A percentile compares a stretch with the other conserved stretches of the same genome.
Evolutionary conservation across 2,329 filamentous ascomycete species (phyloP).

Genomic region (Colletotrichum sp.): DNA sequence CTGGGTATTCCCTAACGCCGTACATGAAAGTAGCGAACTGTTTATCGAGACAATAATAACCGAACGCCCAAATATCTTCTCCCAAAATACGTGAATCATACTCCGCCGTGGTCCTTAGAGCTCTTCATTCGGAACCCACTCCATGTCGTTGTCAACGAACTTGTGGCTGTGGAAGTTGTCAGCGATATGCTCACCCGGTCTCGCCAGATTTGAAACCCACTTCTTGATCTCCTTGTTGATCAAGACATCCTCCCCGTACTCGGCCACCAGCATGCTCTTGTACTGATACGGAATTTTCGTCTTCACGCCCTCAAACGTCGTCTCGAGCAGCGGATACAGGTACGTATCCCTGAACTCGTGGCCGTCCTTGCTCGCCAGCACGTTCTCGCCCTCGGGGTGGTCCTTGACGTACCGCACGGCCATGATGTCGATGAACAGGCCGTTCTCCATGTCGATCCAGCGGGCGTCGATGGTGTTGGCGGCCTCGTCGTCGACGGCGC

Average conservation of each 20-base stretch:
- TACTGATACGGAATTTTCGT: slow-evolving; percentile 71
- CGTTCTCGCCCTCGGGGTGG: slow-evolving; percentile 46
- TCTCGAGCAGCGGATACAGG: slow-evolving; percentile 73
- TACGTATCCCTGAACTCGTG: slow-evolving; percentile 61
- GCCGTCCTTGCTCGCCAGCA: slow-evolving; percentile 56
- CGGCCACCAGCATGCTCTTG: slow-evolving; percentile 60
- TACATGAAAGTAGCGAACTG: neutral
- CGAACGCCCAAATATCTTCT: neutral
- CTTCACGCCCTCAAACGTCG: slow-evolving; percentile 69
- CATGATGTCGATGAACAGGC: slow-evolving; percentile 57
- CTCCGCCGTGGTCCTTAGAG: neutral
- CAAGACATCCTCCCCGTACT: slow-evolving; percentile 61
- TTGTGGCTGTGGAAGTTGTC: slow-evolving; percentile 36
- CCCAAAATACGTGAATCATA: neutral
- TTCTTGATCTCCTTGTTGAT: slow-evolving; percentile 55
- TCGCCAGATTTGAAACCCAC: slow-evolving; percentile 40
- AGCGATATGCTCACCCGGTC: neutral
- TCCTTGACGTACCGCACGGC: slow-evolving; percentile 53
- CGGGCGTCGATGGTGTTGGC: slow-evolving; percentile 53
- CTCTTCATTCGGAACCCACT: slow-evolving; percentile 30
- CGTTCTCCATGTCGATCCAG: slow-evolving; percentile 53
- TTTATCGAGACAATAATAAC: neutral
- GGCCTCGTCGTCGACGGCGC: slow-evolving; percentile 29
- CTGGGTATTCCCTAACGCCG: slow-evolving; percentile 19
- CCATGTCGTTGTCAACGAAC: slow-evolving; percentile 43